These are phyloP conservation scores for Rhodotorula kratochvilovae DNA, from an alignment of 768 basidiomycete genomes.

Conservation along the genomic window DNA sequence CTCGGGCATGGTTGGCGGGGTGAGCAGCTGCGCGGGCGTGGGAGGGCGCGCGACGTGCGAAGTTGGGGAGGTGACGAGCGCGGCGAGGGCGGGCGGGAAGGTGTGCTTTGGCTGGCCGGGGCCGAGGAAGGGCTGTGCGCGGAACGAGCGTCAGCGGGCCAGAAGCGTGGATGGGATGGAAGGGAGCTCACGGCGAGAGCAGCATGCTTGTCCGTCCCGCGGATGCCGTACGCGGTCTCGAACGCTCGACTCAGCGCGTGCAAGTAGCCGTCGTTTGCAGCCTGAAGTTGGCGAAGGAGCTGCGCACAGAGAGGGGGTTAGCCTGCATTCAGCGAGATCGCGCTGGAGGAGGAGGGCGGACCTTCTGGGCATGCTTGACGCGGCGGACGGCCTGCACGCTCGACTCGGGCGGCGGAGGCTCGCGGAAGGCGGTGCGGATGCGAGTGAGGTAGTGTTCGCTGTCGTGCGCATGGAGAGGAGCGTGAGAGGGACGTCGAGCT, in stretches of 20 bases:
- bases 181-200: slow-evolving; percentile 12
- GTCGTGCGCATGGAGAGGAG: not conserved
- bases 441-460: slow-evolving; percentile 12
- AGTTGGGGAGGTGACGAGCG: slow-evolving; percentile 22
- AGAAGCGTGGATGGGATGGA: not conserved
- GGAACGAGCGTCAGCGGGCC: not conserved
- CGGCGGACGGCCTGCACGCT: not conserved
- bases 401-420: not conserved
- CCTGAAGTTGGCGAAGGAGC: slow-evolving; percentile 30
- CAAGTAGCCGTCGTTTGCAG: slow-evolving; percentile 35
- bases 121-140: slow-evolving; percentile 8
- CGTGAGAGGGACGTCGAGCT: not conserved
- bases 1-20: slow-evolving; percentile 28
- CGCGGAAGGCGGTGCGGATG: not conserved
- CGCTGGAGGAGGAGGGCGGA: not conserved
- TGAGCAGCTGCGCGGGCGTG: slow-evolving; percentile 9
- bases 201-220: slow-evolving; percentile 9
- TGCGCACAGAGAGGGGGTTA: not conserved
- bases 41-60: slow-evolving; percentile 26
- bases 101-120: not conserved
- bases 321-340: not conserved
- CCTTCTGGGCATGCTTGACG: slow-evolving; percentile 16
- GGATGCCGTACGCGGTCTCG: slow-evolving; percentile 28
- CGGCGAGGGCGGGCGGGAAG: slow-evolving; percentile 26
- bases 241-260: slow-evolving; percentile 15